Evolutionary conservation across 371 early-diverging fungal species (phyloP), one percentile per base, ranked within the genome.

Genomic region (Lichtheimia hyalospora): DNA sequence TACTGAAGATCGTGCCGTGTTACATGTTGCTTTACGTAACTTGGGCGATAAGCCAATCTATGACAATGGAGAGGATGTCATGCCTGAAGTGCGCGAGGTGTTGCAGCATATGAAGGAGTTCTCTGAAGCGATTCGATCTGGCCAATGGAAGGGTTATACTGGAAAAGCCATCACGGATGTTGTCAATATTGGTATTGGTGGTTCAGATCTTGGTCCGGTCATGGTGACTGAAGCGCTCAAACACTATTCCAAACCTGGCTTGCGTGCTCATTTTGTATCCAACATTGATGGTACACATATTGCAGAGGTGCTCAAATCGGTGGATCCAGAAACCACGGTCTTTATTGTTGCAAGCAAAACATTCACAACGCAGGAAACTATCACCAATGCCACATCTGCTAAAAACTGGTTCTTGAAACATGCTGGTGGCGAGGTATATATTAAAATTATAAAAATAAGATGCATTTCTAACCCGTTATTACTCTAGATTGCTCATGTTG

Each of bases 181-280:
- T 49, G 95, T 99, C 69, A 98, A 98, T 84, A 98, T 99, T 74
- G 99, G 99, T 68, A 99, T 99, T 68, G 99, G 99, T 69, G 99
- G 99, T 67, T 96, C 97, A 16, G 99, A 99, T 77, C 86, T 99
- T 34, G 99, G 99, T 39, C 99, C 99, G 20, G 93, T 96, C 61
- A 96, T 99, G 96, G 98, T 97, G 40, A 96, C 95, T 34, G 95
- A 97, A 75, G 97, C 99, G 7, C 82, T 99, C 67, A 92, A 94
- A 83, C 90, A 89, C 34, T 98, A 94, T 78, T 85, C 90, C 48
- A 74, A 89, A 44, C 67, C 83, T 44, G 91, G 86, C 2, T 75
- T 95, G 50, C 81, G 81, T 64, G 92, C 92, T 25, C 95, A 97
- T 77, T 99, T 96, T 83, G 96, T 99, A 44, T 94, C 95, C 68